phyloP scores from a whole-genome alignment of 164 flowering plant species.

The Sextonia rubra region DNA sequence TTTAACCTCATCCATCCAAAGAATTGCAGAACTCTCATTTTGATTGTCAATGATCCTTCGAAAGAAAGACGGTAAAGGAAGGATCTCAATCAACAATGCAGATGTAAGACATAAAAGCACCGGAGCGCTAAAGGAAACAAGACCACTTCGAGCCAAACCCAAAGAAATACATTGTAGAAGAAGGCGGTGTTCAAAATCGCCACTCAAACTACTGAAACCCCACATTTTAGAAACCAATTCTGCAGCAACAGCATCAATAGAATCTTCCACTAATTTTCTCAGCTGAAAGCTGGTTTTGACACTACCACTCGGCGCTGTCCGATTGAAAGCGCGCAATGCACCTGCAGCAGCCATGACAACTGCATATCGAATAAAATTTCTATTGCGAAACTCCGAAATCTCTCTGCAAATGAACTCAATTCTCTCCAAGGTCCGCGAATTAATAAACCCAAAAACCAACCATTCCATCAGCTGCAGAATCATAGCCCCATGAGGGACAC shows the following conservation, averaged over 20 bases:
- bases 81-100: constrained; percentile 58
- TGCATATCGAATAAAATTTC: constrained; percentile 38
- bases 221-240: constrained; percentile 34
- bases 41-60: constrained; percentile 19
- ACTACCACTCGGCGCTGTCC: constrained; percentile 22
- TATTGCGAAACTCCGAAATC: constrained; percentile 21
- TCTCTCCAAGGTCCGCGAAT: constrained; percentile 31
- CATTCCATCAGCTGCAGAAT: constrained; percentile 80
- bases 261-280: constrained; percentile 48
- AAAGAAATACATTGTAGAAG: constrained; percentile 60
- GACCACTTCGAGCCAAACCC: constrained; percentile 66
- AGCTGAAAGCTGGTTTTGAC: constrained; percentile 15
- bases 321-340: constrained; percentile 52
- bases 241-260: constrained; percentile 42
- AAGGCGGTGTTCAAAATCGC: constrained; percentile 27
- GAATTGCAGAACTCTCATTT: constrained; percentile 8
- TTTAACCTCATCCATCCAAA: constrained; percentile 32
- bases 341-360: constrained; percentile 80
- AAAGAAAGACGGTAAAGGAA: constrained; percentile 57
- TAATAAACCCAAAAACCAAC: constrained; percentile 54
- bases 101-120: constrained; percentile 52
- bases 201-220: constrained; percentile 4
- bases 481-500: constrained; percentile 56
- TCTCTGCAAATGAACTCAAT: constrained; percentile 30
- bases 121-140: constrained; percentile 35